phyloP scores from a whole-genome alignment of 2,329 filamentous ascomycete genomes.

The Fonsecaea nubica region DNA sequence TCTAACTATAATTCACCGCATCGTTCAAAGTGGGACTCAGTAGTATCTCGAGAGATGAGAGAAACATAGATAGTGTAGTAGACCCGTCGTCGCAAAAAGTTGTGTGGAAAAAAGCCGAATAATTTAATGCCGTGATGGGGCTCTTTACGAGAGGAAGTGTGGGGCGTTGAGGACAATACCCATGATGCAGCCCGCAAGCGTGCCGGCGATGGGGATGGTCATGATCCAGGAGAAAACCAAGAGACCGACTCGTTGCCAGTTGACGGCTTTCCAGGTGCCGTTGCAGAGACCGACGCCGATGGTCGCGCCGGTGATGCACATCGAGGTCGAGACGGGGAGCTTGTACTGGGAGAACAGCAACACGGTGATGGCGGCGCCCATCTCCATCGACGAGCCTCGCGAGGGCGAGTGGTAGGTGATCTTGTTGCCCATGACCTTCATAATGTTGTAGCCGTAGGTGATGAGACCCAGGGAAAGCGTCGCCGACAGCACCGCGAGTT shows the following conservation, averaged over 20 bases:
- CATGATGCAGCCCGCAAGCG: conserved; percentile 61
- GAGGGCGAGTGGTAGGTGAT: conserved; percentile 72
- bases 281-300: conserved; percentile 81
- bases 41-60: no score
- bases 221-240: conserved; percentile 71
- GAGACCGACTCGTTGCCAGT: conserved; percentile 75
- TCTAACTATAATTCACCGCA: no score
- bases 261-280: conserved; percentile 72
- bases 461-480: conserved; percentile 71
- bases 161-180: conserved; percentile 65
- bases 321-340: conserved; percentile 76
- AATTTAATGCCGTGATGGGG: neutral
- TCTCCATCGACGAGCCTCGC: conserved; percentile 73
- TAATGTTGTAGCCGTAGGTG: conserved; percentile 83
- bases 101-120: neutral
- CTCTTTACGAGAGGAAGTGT: conserved; percentile 51
- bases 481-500: conserved; percentile 71
- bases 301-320: conserved; percentile 81
- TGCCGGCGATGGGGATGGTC: conserved; percentile 69
- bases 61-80: neutral
- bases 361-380: conserved; percentile 78
- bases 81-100: neutral
- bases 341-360: conserved; percentile 77
- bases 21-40: no score
- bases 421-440: conserved; percentile 86